phyloP scores from a whole-genome alignment of 2,329 filamentous ascomycete genomes.

The Botrytis byssoidea region DNA sequence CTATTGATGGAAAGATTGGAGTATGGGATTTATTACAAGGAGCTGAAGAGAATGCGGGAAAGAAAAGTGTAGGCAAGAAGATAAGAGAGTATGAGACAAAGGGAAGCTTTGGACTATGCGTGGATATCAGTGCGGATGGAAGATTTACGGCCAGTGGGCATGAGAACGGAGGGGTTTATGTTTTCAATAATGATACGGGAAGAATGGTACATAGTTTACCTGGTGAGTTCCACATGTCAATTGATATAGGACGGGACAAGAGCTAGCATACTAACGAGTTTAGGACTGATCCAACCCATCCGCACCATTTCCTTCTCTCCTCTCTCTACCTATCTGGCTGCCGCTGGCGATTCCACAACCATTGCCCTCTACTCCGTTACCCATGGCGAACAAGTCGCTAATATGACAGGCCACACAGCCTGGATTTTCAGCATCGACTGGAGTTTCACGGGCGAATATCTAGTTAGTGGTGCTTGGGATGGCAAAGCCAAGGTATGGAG shows the following conservation, averaged over 20 bases:
- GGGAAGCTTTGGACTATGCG: constrained; percentile 84
- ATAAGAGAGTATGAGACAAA: constrained; percentile 87
- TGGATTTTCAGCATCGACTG: constrained; percentile 94
- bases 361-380: constrained; percentile 91
- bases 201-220: constrained; percentile 82
- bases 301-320: constrained; percentile 87
- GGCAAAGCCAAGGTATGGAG: constrained; percentile 97
- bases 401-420: constrained; percentile 72
- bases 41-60: constrained; percentile 48
- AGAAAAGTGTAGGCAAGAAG: constrained; percentile 55
- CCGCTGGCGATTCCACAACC: constrained; percentile 82
- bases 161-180: constrained; percentile 86
- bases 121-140: constrained; percentile 79
- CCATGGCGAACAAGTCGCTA: constrained; percentile 89
- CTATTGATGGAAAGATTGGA: constrained; percentile 82
- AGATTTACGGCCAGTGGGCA: constrained; percentile 88
- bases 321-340: constrained; percentile 77
- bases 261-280: constrained; percentile 27
- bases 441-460: constrained; percentile 88
- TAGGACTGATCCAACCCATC: constrained; percentile 82
- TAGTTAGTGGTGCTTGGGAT: constrained; percentile 85
- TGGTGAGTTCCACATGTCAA: constrained; percentile 48
- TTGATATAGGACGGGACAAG: not conserved
- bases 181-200: constrained; percentile 91
- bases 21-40: constrained; percentile 66